A percentile compares a stretch with the other conserved stretches of the same genome.
phyloP scores from a whole-genome alignment of 371 early-diverging fungal genomes.

The Mortierella sp. region DNA sequence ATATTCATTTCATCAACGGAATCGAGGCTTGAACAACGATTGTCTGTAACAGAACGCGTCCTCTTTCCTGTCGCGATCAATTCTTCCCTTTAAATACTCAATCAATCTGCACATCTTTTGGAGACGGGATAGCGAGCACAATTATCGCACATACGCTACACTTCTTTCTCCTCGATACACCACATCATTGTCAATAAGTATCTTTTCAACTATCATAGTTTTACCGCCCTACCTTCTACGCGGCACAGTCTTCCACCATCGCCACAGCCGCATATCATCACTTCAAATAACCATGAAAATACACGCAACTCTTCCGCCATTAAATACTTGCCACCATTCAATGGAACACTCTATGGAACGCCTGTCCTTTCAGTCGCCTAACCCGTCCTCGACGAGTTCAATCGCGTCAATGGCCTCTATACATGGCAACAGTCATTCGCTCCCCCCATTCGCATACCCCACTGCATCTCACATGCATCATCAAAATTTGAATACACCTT shows the following conservation, averaged over 20 bases:
- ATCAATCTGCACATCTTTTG: background rate
- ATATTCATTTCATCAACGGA: slow-evolving; percentile 21
- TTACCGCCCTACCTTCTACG: background rate
- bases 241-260: background rate
- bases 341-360: slow-evolving; percentile 46
- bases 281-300: slow-evolving; percentile 24
- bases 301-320: slow-evolving; percentile 27
- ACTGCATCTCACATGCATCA: background rate
- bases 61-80: background rate
- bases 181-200: no score
- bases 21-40: slow-evolving; percentile 25
- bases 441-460: slow-evolving; percentile 5
- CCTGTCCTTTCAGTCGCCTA: slow-evolving; percentile 25
- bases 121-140: background rate
- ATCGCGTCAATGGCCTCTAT: slow-evolving; percentile 25
- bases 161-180: background rate
- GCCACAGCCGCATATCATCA: background rate
- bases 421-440: slow-evolving; percentile 11
- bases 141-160: background rate
- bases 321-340: slow-evolving; percentile 30
- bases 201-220: no score
- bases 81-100: slow-evolving; percentile 15
- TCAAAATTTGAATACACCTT: background rate
- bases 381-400: slow-evolving; percentile 34
- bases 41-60: slow-evolving; percentile 22